These are phyloP conservation scores for Cucurbitaria berberidis DNA, from an alignment of 2,329 filamentous ascomycete species.

Conservation along the genomic window DNA sequence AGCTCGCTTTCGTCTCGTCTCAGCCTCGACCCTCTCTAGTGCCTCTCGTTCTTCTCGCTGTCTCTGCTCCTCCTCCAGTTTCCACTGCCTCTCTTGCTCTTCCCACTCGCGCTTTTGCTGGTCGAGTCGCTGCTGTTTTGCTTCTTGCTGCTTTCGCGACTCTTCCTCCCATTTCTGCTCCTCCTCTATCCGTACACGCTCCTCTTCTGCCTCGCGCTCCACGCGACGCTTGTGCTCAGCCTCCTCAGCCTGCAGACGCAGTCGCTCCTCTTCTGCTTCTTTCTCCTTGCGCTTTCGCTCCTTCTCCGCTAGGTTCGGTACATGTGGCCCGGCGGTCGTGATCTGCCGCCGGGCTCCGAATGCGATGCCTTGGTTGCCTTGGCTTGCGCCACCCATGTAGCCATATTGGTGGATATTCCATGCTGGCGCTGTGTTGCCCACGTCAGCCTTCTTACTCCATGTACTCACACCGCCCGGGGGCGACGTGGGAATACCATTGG, in stretches of 20 bases:
- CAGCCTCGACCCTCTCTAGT: conserved; percentile 69
- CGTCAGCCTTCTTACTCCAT: conserved; percentile 87
- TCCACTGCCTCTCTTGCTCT: conserved; percentile 78
- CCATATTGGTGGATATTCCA: conserved; percentile 99
- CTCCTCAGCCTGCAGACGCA: conserved; percentile 59
- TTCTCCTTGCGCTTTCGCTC: conserved; percentile 69
- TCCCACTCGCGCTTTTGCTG: conserved; percentile 77
- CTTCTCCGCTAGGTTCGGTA: conserved; percentile 85
- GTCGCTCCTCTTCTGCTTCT: conserved; percentile 61
- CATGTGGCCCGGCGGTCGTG: conserved; percentile 77
- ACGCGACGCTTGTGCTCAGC: conserved; percentile 56
- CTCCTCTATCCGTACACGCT: conserved; percentile 66
- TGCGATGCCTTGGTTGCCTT: conserved; percentile 90
- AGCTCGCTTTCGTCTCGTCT: conserved; percentile 66
- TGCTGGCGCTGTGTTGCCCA: conserved; percentile 80
- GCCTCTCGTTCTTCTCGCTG: conserved; percentile 75
- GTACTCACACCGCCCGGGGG: conserved; percentile 71
- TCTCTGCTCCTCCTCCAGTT: conserved; percentile 74
- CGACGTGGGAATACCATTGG: conserved; percentile 55
- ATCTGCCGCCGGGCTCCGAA: conserved; percentile 94
- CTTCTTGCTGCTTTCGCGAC: conserved; percentile 63
- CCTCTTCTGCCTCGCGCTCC: conserved; percentile 66
- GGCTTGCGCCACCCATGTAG: conserved; percentile 96
- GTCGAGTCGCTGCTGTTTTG: conserved; percentile 65
- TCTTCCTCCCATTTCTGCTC: conserved; percentile 72